These are phyloP conservation scores for Allium sativum DNA, from an alignment of 106 monocot species.

Conservation along the genomic window DNA sequence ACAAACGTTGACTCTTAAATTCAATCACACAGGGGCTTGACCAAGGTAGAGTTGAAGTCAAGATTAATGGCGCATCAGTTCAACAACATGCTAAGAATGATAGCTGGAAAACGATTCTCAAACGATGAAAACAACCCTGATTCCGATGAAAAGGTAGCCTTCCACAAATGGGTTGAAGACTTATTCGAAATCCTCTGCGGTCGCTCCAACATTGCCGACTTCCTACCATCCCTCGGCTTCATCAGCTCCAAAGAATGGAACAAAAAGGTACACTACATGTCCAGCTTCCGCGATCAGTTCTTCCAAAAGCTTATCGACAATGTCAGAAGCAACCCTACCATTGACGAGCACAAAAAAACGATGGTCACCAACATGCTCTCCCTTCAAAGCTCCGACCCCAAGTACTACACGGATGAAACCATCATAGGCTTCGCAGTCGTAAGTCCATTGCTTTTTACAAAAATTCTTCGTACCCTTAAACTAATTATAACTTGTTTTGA, in stretches of 20 bases:
- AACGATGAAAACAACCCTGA: slow-evolving; percentile 10
- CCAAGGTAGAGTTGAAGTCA: slow-evolving; percentile 7
- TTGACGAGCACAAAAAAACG: not conserved
- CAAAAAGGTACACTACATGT: not conserved
- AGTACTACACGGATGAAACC: slow-evolving; percentile 29
- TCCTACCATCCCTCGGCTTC: slow-evolving; percentile 2
- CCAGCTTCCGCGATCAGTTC: not conserved
- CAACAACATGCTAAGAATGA: slow-evolving; percentile 9
- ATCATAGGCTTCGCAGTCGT: slow-evolving; percentile 37
- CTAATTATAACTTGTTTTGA: not conserved
- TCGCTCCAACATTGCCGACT: slow-evolving; percentile 2
- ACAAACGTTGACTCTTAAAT: no score
- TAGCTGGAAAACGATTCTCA: slow-evolving; percentile 5
- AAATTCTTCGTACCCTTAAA: no score
- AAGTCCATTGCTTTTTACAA: not conserved
- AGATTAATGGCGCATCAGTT: slow-evolving; percentile 2
- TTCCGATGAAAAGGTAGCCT: not conserved
- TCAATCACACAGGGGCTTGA: no score
- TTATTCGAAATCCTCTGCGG: not conserved
- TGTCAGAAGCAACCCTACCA: not conserved
- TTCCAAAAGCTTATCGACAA: slow-evolving; percentile 6
- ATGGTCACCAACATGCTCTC: slow-evolving; percentile 10
- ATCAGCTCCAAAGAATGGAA: not conserved
- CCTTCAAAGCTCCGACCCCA: slow-evolving; percentile 10
- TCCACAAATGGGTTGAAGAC: not conserved